Conservation (phyloP, 208 protist species). For the Vickermania ingenoplastis region DNA sequence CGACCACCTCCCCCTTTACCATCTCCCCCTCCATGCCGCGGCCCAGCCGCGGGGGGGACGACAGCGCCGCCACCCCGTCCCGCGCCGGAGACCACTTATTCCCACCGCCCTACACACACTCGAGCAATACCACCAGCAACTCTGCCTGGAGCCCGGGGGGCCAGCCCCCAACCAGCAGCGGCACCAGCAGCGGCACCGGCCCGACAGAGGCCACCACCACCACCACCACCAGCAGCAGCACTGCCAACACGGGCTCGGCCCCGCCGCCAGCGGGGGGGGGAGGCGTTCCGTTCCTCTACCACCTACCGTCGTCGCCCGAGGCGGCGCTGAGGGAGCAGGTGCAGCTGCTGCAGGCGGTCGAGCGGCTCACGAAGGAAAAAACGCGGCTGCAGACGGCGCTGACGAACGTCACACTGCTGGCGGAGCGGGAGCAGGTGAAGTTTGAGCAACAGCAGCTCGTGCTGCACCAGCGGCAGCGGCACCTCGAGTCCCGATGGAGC, state of each 20-base stretch:
- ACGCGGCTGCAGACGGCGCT: constrained; percentile 18
- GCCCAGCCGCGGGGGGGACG: neutral
- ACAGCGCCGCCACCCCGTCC: no score
- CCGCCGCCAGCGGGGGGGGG: neutral
- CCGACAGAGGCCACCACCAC: neutral
- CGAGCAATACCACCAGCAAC: no score
- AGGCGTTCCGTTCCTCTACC: constrained; percentile 35
- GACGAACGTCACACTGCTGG: constrained; percentile 18
- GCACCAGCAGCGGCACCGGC: neutral
- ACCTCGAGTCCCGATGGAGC: neutral
- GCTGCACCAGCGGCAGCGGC: neutral
- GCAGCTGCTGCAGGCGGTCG: constrained; percentile 39
- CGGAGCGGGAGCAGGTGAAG: constrained; percentile 4
- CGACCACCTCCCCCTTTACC: neutral
- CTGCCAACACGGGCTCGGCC: neutral
- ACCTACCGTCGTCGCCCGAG: constrained; percentile 31
- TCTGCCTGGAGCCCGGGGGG: no score
- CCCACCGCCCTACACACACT: no score
- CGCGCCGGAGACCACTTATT: no score
- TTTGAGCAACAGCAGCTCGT: neutral
- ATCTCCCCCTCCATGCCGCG: neutral
- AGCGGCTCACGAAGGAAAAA: constrained; percentile 23
- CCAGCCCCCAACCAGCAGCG: neutral
- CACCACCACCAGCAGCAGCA: constrained; percentile 2
- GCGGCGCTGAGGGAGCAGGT: constrained; percentile 47